Evolutionary conservation across 257 asterid genomes (phyloP).

Genomic region (Jacaranda mimosifolia): DNA sequence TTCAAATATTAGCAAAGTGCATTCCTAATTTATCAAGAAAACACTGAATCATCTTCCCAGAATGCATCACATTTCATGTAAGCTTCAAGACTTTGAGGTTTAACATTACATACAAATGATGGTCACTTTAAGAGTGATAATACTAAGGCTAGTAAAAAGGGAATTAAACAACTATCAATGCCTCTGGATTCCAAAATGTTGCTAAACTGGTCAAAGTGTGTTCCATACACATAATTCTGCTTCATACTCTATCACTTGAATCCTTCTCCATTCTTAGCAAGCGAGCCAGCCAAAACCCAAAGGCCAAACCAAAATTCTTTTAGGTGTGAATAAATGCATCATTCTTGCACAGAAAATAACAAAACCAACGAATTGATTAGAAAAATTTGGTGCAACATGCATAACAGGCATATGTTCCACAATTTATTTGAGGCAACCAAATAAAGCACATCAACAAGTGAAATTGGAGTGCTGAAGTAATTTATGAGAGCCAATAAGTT

Average conservation of each 20-base stretch:
- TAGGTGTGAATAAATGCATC: not conserved
- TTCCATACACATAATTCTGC: not conserved
- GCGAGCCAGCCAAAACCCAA: not conserved
- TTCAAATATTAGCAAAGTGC: constrained; percentile 5
- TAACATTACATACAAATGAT: not conserved
- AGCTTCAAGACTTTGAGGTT: not conserved
- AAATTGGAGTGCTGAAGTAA: too few relatives aligned
- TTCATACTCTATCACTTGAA: not conserved
- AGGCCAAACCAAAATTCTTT: not conserved
- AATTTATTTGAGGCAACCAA: not conserved
- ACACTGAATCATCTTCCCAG: not conserved
- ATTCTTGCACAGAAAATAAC: not conserved
- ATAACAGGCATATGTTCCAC: not conserved
- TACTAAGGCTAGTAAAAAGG: not conserved
- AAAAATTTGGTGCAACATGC: not conserved
- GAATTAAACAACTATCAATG: not conserved
- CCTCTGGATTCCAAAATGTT: constrained; percentile 16
- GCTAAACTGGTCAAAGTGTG: not conserved
- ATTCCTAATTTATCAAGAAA: not conserved
- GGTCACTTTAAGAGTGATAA: constrained; percentile 11
- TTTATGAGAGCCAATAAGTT: not conserved
- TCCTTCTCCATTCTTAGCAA: constrained; percentile 1
- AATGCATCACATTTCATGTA: not conserved
- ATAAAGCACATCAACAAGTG: not conserved
- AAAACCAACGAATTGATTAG: not conserved